Conservation (phyloP, 768 basidiomycete species). For the Termitomyces titanicus region DNA sequence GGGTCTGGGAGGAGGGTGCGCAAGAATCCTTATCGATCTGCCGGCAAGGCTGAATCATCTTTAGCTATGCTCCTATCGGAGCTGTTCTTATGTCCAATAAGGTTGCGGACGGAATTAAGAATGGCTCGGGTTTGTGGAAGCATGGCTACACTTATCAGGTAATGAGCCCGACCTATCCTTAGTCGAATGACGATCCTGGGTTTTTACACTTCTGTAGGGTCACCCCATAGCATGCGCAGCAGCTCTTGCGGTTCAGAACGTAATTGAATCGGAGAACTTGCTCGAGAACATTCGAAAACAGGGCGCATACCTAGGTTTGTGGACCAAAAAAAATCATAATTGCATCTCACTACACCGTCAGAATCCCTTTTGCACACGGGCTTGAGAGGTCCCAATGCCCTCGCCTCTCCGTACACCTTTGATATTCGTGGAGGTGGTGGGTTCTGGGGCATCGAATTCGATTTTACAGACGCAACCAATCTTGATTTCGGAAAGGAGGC, state of each 20-base stretch:
- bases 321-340: neutral
- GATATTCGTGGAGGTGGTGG: conserved; percentile 83
- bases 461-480: conserved; percentile 48
- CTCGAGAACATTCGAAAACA: conserved; percentile 57
- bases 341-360: conserved; percentile 9
- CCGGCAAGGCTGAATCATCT: neutral
- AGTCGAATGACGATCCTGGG: too few relatives aligned
- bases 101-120: conserved; percentile 66
- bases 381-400: conserved; percentile 50
- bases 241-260: conserved; percentile 75
- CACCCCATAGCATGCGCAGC: conserved; percentile 78
- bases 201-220: conserved; percentile 34
- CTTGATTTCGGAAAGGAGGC: conserved; percentile 46
- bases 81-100: conserved; percentile 74
- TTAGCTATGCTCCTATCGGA: conserved; percentile 77
- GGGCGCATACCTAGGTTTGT: conserved; percentile 53
- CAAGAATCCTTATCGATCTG: neutral
- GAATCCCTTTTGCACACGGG: conserved; percentile 50
- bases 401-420: conserved; percentile 63
- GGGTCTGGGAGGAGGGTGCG: conserved; percentile 84
- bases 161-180: conserved; percentile 2
- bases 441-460: conserved; percentile 85
- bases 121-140: conserved; percentile 70
- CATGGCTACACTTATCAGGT: conserved; percentile 88
- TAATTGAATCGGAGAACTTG: conserved; percentile 67